Conservation (phyloP, 768 basidiomycete species). For the Xerocomellus dryophilus region DNA sequence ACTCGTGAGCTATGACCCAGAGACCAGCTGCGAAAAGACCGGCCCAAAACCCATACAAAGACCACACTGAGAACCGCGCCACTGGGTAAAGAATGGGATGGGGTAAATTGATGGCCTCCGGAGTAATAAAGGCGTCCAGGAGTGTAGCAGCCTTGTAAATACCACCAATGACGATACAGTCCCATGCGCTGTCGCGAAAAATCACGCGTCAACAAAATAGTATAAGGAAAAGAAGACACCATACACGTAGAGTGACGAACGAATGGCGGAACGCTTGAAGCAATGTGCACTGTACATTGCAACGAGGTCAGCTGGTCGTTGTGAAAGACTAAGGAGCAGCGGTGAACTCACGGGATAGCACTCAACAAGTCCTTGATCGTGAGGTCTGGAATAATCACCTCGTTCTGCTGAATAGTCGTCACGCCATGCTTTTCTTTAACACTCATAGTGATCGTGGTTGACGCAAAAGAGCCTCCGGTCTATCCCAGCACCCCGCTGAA, state of each 20-base stretch:
- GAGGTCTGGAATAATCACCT: constrained; percentile 74
- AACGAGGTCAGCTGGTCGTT: background rate
- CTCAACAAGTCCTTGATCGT: constrained; percentile 83
- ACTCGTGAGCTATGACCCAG: constrained; percentile 94
- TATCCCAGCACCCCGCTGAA: constrained; percentile 2
- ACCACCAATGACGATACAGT: constrained; percentile 63
- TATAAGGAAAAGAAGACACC: constrained; percentile 20
- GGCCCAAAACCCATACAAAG: constrained; percentile 73
- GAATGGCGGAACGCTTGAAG: constrained; percentile 83
- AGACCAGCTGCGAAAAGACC: constrained; percentile 92
- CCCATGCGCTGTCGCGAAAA: constrained; percentile 55
- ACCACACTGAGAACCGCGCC: constrained; percentile 68
- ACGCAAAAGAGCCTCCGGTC: constrained; percentile 1
- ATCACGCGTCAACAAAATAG: constrained; percentile 12
- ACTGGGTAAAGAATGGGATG: constrained; percentile 60
- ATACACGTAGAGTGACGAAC: constrained; percentile 76
- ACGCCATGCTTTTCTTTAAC: constrained; percentile 11
- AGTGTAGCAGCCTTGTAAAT: constrained; percentile 66
- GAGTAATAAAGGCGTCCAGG: constrained; percentile 61
- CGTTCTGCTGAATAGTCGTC: constrained; percentile 50
- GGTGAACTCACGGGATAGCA: constrained; percentile 70
- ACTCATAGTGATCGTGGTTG: constrained; percentile 21
- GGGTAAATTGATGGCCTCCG: constrained; percentile 51
- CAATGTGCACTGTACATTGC: constrained; percentile 63
- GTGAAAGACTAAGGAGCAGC: background rate